These are phyloP conservation scores for Apocynum venetum DNA, from an alignment of 257 asterid genomes.

Conservation along the genomic window DNA sequence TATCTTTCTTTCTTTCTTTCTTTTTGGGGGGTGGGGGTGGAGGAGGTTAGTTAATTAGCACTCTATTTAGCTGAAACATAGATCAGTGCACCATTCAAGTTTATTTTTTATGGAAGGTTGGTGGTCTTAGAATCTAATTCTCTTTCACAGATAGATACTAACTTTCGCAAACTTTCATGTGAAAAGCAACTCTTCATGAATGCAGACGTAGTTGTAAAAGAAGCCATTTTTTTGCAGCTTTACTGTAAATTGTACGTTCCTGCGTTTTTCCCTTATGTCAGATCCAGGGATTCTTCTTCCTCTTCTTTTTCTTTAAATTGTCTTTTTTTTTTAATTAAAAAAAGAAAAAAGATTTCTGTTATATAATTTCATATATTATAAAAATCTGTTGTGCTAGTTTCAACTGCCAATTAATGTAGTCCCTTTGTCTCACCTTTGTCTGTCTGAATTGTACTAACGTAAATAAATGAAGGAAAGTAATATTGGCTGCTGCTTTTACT, in stretches of 20 bases:
- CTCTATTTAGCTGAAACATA: background rate
- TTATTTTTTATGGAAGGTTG: slow-evolving; percentile 1
- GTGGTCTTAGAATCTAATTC: slow-evolving; percentile 39
- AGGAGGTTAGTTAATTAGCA: too few relatives aligned
- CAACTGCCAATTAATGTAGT: background rate
- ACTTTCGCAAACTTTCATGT: slow-evolving; percentile 29
- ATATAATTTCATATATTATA: too few relatives aligned
- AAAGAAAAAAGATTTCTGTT: too few relatives aligned
- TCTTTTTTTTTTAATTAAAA: too few relatives aligned
- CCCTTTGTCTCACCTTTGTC: slow-evolving; percentile 12
- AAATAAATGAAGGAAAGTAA: slow-evolving; percentile 4
- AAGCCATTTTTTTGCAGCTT: slow-evolving; percentile 25
- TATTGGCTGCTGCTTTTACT: background rate
- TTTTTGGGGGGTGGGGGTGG: too few relatives aligned
- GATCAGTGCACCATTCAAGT: background rate
- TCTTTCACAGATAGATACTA: slow-evolving; percentile 18
- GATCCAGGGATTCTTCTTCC: slow-evolving; percentile 13
- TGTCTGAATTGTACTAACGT: background rate
- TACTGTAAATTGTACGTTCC: slow-evolving; percentile 10
- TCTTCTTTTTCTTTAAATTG: too few relatives aligned
- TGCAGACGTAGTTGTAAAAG: slow-evolving; percentile 29
- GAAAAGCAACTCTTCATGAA: slow-evolving; percentile 22
- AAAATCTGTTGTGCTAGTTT: background rate
- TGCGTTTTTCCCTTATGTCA: slow-evolving; percentile 5
- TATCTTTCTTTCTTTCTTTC: too few relatives aligned